Evolutionary conservation across 768 basidiomycete species (phyloP).

Genomic region (Hebeloma cylindrosporum): DNA sequence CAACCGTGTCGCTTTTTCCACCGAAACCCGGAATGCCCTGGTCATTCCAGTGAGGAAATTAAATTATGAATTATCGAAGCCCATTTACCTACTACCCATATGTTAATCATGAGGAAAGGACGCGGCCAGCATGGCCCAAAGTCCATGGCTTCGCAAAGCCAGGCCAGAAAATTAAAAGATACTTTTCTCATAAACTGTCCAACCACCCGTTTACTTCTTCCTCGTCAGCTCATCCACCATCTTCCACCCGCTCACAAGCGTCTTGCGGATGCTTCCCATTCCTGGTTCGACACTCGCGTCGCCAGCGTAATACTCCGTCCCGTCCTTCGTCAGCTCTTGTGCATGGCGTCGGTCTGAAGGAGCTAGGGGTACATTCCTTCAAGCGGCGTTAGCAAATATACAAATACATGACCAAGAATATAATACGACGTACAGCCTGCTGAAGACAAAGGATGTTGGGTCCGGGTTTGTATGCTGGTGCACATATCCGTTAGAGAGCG

Average conservation of each 20-base stretch:
- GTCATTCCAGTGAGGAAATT: too few species aligned
- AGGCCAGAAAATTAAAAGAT: neutral
- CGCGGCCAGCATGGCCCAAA: too few species aligned
- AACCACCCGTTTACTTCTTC: neutral
- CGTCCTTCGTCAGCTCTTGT: constrained; percentile 44
- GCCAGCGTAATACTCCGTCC: constrained; percentile 22
- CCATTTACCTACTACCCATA: too few species aligned
- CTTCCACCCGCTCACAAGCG: constrained; percentile 40
- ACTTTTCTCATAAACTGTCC: too few species aligned
- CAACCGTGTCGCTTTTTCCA: too few species aligned
- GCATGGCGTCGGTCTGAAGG: constrained; percentile 58
- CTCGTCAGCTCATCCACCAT: constrained; percentile 33
- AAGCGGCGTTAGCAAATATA: neutral
- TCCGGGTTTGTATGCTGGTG: constrained; percentile 52
- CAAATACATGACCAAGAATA: neutral
- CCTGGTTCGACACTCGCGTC: constrained; percentile 22
- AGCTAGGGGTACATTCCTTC: constrained; percentile 65
- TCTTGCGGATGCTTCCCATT: constrained; percentile 33
- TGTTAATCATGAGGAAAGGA: too few species aligned
- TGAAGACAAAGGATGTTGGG: constrained; percentile 52
- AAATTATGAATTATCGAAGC: too few species aligned
- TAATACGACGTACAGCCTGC: constrained; percentile 30
- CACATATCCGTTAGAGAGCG: neutral
- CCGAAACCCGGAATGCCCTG: too few species aligned
- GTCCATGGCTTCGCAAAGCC: too few species aligned